These are phyloP conservation scores for Dendrocalamus latiflorus DNA, from an alignment of 202 grass and related monocot species.

Conservation along the genomic window DNA sequence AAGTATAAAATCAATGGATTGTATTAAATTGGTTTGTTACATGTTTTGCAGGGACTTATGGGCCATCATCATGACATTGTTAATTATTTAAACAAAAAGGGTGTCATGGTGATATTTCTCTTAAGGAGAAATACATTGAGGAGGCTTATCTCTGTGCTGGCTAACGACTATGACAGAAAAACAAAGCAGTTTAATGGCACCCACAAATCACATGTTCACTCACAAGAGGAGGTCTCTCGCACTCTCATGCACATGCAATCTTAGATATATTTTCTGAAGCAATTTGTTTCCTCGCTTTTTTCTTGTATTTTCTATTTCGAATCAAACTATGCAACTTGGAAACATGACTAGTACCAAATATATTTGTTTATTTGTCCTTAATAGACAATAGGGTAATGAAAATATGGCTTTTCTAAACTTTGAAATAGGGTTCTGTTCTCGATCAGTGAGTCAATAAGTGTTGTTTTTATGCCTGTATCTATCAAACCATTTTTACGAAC, in stretches of 20 bases:
- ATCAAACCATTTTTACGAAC: background rate
- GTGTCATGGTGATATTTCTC: constrained; percentile 82
- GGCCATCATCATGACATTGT: constrained; percentile 50
- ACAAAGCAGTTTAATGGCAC: constrained; percentile 87
- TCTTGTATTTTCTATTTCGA: background rate
- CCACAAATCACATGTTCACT: constrained; percentile 93
- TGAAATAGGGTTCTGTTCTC: background rate
- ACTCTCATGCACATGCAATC: background rate
- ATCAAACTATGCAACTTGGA: background rate
- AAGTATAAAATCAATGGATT: background rate
- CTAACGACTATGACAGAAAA: constrained; percentile 73
- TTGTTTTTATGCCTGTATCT: background rate
- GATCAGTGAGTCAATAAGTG: background rate
- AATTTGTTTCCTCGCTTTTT: background rate
- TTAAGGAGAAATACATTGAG: constrained; percentile 78
- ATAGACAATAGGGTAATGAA: background rate
- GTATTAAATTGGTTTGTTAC: background rate
- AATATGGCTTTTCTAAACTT: background rate
- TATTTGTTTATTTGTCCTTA: background rate
- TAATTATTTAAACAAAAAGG: constrained; percentile 60
- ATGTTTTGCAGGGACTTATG: constrained; percentile 54
- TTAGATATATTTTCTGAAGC: background rate
- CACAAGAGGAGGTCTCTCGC: constrained; percentile 59
- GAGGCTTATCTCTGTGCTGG: constrained; percentile 69
- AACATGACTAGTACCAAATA: background rate